phyloP scores from a whole-genome alignment of 2,329 filamentous ascomycete species.

The Talaromyces sp. region DNA sequence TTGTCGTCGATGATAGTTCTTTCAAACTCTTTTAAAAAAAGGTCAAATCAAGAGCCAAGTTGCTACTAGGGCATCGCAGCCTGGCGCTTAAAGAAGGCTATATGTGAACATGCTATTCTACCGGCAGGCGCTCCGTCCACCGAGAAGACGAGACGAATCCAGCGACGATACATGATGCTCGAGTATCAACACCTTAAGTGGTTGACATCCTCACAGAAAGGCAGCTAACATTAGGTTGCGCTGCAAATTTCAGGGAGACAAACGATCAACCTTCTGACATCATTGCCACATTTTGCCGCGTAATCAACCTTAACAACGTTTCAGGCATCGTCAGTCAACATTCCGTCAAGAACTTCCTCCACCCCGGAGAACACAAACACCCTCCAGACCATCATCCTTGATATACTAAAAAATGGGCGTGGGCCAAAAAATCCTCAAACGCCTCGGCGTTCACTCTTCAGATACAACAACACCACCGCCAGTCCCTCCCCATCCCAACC shows the following conservation, averaged over 20 bases:
- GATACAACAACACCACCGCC: neutral
- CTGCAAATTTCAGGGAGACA: neutral
- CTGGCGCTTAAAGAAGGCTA: neutral
- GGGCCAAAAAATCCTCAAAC: slow-evolving; percentile 33
- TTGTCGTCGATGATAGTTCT: neutral
- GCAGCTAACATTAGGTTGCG: neutral
- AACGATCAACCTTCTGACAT: neutral
- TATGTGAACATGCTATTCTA: neutral
- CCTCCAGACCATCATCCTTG: neutral
- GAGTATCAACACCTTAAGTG: neutral
- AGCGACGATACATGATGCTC: neutral
- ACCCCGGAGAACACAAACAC: neutral
- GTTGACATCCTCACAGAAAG: neutral
- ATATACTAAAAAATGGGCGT: slow-evolving; percentile 18
- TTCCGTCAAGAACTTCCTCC: neutral
- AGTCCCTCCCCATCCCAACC: neutral
- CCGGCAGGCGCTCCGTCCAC: neutral
- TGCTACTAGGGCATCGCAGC: neutral
- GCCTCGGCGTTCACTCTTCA: slow-evolving; percentile 21
- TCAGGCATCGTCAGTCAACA: neutral
- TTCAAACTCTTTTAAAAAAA: neutral
- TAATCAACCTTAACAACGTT: neutral
- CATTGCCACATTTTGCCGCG: slow-evolving; percentile 1
- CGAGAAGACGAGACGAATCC: neutral
- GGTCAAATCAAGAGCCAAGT: neutral